These are phyloP conservation scores for Phaeotremella fagi DNA, from an alignment of 768 basidiomycete genomes.

Conservation along the genomic window DNA sequence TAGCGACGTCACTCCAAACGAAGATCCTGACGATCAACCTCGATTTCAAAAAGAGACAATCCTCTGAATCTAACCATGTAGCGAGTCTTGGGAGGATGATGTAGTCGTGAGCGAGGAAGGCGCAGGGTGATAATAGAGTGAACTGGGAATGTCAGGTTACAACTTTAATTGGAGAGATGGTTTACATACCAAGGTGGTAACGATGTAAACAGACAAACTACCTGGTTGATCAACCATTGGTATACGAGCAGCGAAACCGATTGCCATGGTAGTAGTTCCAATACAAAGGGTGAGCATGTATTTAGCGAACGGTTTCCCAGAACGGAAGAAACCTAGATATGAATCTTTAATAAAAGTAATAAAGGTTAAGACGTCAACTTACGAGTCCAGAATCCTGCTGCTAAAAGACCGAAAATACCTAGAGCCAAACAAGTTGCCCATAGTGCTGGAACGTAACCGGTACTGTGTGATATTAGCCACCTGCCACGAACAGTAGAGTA, in stretches of 20 bases:
- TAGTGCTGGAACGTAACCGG: slow-evolving; percentile 5
- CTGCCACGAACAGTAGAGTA: neutral
- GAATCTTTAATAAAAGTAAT: too few relatives aligned
- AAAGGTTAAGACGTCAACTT: neutral
- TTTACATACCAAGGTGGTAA: slow-evolving; percentile 18
- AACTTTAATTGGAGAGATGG: neutral
- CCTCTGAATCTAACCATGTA: slow-evolving; percentile 52
- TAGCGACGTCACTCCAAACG: slow-evolving; percentile 60
- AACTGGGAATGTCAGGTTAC: slow-evolving; percentile 16
- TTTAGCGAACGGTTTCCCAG: slow-evolving; percentile 6
- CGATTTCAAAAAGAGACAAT: slow-evolving; percentile 55
- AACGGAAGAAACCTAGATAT: slow-evolving; percentile 7
- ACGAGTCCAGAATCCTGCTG: slow-evolving; percentile 7
- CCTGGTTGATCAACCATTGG: slow-evolving; percentile 10
- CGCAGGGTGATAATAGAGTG: slow-evolving; percentile 55
- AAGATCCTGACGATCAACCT: slow-evolving; percentile 58
- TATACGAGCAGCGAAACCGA: slow-evolving; percentile 15
- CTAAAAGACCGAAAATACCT: slow-evolving; percentile 1
- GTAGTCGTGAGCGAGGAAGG: slow-evolving; percentile 60
- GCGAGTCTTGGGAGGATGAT: slow-evolving; percentile 63
- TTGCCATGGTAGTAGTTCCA: slow-evolving; percentile 8
- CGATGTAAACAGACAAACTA: slow-evolving; percentile 19
- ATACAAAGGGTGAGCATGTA: slow-evolving; percentile 20
- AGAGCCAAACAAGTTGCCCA: slow-evolving; percentile 4
- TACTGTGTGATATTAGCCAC: neutral